Conservation (phyloP, 768 basidiomycete genomes). For the Chalciporus chontae region DNA sequence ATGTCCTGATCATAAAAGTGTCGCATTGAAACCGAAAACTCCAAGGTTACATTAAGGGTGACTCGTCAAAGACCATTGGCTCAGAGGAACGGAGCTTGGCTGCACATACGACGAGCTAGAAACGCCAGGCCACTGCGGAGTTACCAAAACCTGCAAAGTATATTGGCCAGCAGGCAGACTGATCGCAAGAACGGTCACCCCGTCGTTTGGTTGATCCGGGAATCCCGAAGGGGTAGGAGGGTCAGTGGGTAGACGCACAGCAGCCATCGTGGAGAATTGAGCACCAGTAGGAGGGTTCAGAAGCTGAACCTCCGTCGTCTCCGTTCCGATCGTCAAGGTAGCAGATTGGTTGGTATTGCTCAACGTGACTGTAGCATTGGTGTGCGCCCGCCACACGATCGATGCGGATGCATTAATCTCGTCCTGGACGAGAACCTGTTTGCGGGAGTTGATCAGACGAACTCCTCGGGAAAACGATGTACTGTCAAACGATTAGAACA, state of each 20-base stretch:
- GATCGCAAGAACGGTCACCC: conserved; percentile 78
- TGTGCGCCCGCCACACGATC: conserved; percentile 92
- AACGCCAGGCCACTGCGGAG: conserved; percentile 86
- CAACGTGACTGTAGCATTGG: conserved; percentile 81
- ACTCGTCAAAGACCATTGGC: conserved; percentile 74
- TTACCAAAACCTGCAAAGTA: conserved; percentile 83
- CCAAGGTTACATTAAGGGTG: conserved; percentile 40
- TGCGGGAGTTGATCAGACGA: conserved; percentile 75
- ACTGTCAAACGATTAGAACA: conserved; percentile 34
- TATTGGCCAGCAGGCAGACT: conserved; percentile 62
- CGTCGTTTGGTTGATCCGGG: conserved; percentile 71
- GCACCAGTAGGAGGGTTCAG: conserved; percentile 66
- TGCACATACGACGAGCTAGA: conserved; percentile 56
- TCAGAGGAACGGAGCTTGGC: conserved; percentile 67
- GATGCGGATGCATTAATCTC: conserved; percentile 63
- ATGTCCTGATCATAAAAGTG: conserved; percentile 1
- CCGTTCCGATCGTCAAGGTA: conserved; percentile 65
- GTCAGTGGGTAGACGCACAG: conserved; percentile 58
- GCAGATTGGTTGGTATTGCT: conserved; percentile 58
- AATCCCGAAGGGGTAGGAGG: conserved; percentile 55
- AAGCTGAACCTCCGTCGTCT: conserved; percentile 64
- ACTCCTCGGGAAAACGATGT: conserved; percentile 81
- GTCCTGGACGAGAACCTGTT: conserved; percentile 90
- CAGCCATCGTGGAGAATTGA: conserved; percentile 50
- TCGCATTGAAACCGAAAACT: neutral